Evolutionary conservation across 2,329 filamentous ascomycete genomes (phyloP), one percentile per base, ranked within the genome.

Genomic region (Aaosphaeria arxii): DNA sequence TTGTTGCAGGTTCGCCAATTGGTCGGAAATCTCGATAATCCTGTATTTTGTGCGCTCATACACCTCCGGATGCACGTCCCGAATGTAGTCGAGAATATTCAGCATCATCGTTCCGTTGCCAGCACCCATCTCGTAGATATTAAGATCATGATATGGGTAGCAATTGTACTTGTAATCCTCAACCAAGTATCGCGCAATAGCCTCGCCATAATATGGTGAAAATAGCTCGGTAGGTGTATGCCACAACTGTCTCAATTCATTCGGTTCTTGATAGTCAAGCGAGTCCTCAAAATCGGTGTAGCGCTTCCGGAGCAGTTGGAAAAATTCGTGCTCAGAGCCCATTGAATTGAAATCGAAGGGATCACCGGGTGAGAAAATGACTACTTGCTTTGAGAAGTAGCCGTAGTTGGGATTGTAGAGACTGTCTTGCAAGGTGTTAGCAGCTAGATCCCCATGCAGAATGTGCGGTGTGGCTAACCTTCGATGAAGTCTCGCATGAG

Each of bases 121-220:
- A 36, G 94, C 94, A 45, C 94, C 94, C 88, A 99, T 95, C 71
- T 99, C 94, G 80, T 96, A 99, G 70, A 99, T 95, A 61, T 95
- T 89, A 45, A 99, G 82, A 72, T 99, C 94, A 72, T 96, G 86
- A 76, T 97, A 96, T 2, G 94, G 94, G 69, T 94, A 97, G 47
- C 90, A 83, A 40, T 89, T 89, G 67, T 96, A 83, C 68, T 94
- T 91, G 80, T 99, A 99, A 75, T 99, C 96, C 57, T 89, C 86
- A 57, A 97, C 86, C 40, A 99, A 83, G 70, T 97, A 96, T 17
- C 92, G 86, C n/a, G 92, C 94, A 58, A 99, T 89, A 32, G 94
- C 89, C 77, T 99, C 91, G 65, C 92, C 95, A 69, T 99, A 99
- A 73, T 92, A 95, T 0, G 95, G 94, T 31, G 89, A 84, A 75